These are phyloP conservation scores for Arthroderma uncinatum DNA, from an alignment of 2,329 filamentous ascomycete genomes.

Conservation along the genomic window DNA sequence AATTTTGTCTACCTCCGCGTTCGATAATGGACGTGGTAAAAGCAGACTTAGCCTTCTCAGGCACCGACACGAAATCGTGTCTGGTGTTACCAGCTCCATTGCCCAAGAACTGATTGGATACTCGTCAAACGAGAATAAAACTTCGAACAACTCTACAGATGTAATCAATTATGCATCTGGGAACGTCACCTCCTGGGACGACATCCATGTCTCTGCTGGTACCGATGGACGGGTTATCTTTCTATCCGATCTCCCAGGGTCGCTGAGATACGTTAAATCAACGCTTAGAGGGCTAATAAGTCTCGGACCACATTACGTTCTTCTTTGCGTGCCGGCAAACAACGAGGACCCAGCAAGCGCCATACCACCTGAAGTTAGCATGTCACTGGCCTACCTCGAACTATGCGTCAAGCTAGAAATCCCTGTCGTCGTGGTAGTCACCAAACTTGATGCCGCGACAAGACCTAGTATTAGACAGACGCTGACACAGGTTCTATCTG, in stretches of 20 bases:
- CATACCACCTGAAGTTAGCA: slow-evolving; percentile 48
- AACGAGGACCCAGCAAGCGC: slow-evolving; percentile 42
- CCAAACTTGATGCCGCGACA: slow-evolving; percentile 79
- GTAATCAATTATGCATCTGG: slow-evolving; percentile 71
- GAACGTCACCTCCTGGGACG: slow-evolving; percentile 85
- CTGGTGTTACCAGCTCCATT: slow-evolving; percentile 86
- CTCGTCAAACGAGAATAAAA: slow-evolving; percentile 15
- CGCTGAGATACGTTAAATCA: slow-evolving; percentile 78
- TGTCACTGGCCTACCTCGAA: slow-evolving; percentile 69
- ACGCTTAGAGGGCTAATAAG: slow-evolving; percentile 82
- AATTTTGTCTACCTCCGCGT: slow-evolving; percentile 70
- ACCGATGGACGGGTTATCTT: slow-evolving; percentile 70
- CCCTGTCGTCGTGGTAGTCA: slow-evolving; percentile 71
- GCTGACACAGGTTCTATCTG: slow-evolving; percentile 61
- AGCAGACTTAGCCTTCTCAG: slow-evolving; percentile 80
- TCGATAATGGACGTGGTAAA: slow-evolving; percentile 87
- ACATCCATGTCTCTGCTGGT: slow-evolving; percentile 72
- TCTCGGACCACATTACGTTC: slow-evolving; percentile 89
- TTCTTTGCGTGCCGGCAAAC: slow-evolving; percentile 78
- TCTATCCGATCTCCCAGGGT: slow-evolving; percentile 82
- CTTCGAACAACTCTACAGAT: slow-evolving; percentile 35
- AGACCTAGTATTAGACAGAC: slow-evolving; percentile 58
- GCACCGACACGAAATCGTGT: slow-evolving; percentile 84
- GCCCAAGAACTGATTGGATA: slow-evolving; percentile 92
- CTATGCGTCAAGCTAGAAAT: slow-evolving; percentile 71